A percentile compares a stretch with the other conserved stretches of the same genome.
Evolutionary conservation across 1,139 yeast species (phyloP).

Genomic region (Geotrichum reessii): DNA sequence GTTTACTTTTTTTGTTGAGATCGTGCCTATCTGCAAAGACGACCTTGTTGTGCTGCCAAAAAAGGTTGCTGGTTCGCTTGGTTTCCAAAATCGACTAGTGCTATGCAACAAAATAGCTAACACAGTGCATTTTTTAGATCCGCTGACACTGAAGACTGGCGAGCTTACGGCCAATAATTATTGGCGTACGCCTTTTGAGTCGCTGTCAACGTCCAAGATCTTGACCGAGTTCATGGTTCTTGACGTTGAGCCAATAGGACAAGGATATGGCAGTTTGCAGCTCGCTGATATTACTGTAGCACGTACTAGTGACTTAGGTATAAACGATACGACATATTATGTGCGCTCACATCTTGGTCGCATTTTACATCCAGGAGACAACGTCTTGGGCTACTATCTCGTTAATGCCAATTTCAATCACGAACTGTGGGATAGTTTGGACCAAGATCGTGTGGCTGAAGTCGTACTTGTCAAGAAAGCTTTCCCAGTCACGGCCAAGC

Average conservation of each 20-base stretch:
- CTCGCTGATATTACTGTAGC: slow-evolving; percentile 89
- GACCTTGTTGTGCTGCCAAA: slow-evolving; percentile 90
- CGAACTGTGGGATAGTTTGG: slow-evolving; percentile 73
- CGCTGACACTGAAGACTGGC: slow-evolving; percentile 67
- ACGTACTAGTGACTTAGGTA: slow-evolving; percentile 82
- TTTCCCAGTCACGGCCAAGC: slow-evolving; percentile 74
- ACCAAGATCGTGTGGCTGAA: slow-evolving; percentile 59
- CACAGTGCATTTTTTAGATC: slow-evolving; percentile 77
- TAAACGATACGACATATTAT: slow-evolving; percentile 72
- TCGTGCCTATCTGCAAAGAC: slow-evolving; percentile 94
- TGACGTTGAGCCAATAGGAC: slow-evolving; percentile 91
- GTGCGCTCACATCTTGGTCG: slow-evolving; percentile 92
- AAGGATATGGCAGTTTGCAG: slow-evolving; percentile 57
- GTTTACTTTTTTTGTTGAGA: slow-evolving; percentile 86
- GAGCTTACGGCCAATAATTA: slow-evolving; percentile 67
- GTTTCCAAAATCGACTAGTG: slow-evolving; percentile 49
- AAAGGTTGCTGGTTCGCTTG: slow-evolving; percentile 73
- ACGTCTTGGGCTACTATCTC: slow-evolving; percentile 83
- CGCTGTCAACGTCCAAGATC: slow-evolving; percentile 70
- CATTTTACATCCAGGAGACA: slow-evolving; percentile 93
- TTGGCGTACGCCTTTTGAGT: slow-evolving; percentile 77
- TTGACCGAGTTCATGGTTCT: slow-evolving; percentile 81
- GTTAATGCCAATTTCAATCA: slow-evolving; percentile 83
- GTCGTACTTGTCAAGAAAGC: slow-evolving; percentile 88
- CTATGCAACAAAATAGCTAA: slow-evolving; percentile 81